A percentile compares a stretch with the other conserved stretches of the same genome.
phyloP scores from a whole-genome alignment of 352 stramenopile genomes.

The Phytophthora agathidicida region DNA sequence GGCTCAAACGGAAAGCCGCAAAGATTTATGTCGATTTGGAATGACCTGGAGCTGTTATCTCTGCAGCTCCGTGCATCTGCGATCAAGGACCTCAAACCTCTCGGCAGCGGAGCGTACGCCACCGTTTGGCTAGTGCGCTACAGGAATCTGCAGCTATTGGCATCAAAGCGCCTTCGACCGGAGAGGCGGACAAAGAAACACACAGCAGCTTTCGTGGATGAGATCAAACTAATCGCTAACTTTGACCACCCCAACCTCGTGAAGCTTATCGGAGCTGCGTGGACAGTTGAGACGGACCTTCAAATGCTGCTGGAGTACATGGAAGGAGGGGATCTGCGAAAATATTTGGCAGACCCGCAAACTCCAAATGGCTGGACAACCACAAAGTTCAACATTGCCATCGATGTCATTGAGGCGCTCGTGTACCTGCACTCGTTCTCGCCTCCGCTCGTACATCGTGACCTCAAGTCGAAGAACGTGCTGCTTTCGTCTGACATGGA shows the following conservation, averaged over 20 bases:
- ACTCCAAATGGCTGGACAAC: constrained; percentile 15
- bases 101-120: constrained; percentile 32
- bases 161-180: constrained; percentile 28
- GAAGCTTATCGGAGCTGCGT: constrained; percentile 37
- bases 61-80: constrained; percentile 27
- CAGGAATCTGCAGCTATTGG: constrained; percentile 24
- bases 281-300: constrained; percentile 43
- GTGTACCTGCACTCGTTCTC: constrained; percentile 45
- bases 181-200: constrained; percentile 26
- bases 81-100: constrained; percentile 28
- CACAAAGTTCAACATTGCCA: constrained; percentile 37
- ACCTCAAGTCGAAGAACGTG: constrained; percentile 65
- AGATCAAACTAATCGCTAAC: no score
- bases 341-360: constrained; percentile 13
- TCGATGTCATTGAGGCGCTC: constrained; percentile 42
- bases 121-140: constrained; percentile 33
- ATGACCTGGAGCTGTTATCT: constrained; percentile 23
- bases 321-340: constrained; percentile 39
- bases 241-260: constrained; percentile 53
- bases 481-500: constrained; percentile 33
- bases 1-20: constrained; percentile 9
- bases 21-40: constrained; percentile 23
- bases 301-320: constrained; percentile 49
- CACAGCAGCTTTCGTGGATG: constrained; percentile 33
- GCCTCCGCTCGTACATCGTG: constrained; percentile 49